phyloP scores from a whole-genome alignment of 768 basidiomycete genomes.

The Sistotremastrum suecicum region DNA sequence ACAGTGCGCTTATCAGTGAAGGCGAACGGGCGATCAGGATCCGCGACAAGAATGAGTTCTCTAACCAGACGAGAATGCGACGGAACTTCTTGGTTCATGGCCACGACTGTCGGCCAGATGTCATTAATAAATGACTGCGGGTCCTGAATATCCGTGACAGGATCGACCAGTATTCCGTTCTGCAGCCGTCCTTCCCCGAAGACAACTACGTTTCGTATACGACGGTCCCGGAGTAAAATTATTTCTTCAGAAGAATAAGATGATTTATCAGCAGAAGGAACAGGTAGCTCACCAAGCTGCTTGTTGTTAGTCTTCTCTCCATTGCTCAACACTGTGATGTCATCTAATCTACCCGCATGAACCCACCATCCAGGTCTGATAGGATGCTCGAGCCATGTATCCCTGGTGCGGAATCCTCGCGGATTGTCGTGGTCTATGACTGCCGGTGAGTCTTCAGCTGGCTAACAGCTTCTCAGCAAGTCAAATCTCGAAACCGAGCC shows the following conservation, averaged over 20 bases:
- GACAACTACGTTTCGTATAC: conserved; percentile 10
- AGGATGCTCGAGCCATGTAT: conserved; percentile 12
- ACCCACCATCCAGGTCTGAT: conserved; percentile 10
- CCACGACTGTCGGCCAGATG: conserved; percentile 13
- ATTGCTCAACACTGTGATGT: conserved; percentile 16
- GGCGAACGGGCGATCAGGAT: conserved; percentile 10
- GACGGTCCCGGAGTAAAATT: conserved; percentile 9
- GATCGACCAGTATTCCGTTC: conserved; percentile 13
- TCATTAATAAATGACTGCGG: conserved; percentile 6
- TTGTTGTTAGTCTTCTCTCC: conserved; percentile 18
- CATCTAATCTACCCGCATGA: conserved; percentile 11
- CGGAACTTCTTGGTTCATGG: conserved; percentile 14
- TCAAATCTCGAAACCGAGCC: too few relatives aligned
- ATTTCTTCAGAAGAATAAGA: conserved; percentile 7
- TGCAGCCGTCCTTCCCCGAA: conserved; percentile 14
- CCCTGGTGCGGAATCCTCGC: conserved; percentile 9
- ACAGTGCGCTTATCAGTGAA: conserved; percentile 9
- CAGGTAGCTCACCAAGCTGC: conserved; percentile 11
- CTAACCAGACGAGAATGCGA: conserved; percentile 16
- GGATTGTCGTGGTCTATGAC: conserved; percentile 11
- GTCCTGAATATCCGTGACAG: neutral
- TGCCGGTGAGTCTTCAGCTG: conserved; percentile 9
- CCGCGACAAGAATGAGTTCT: conserved; percentile 13
- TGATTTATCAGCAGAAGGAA: neutral
- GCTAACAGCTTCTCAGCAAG: conserved; percentile 1